phyloP scores from a whole-genome alignment of 345 rosid species.

The Laguncularia racemosa region DNA sequence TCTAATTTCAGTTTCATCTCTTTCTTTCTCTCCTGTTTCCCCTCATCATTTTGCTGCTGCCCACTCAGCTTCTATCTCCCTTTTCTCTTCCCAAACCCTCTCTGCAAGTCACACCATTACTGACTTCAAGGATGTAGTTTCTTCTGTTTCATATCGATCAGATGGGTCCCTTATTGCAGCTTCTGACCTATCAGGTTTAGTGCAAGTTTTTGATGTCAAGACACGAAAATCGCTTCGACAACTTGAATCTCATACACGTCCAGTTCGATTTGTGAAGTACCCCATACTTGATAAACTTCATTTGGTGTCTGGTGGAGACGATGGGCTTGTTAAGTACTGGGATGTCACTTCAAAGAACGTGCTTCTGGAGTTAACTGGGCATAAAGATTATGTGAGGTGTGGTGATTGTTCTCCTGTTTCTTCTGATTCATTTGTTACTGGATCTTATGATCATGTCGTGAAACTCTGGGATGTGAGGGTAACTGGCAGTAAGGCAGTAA shows the following conservation, averaged over 20 bases:
- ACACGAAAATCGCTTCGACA: slow-evolving; percentile 70
- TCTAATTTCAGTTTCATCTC: slow-evolving; percentile 48
- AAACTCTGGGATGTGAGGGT: slow-evolving; percentile 90
- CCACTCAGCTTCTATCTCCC: slow-evolving; percentile 59
- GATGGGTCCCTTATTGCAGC: slow-evolving; percentile 87
- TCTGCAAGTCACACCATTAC: slow-evolving; percentile 37
- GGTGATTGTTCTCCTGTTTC: slow-evolving; percentile 79
- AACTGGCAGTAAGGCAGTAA: slow-evolving; percentile 32
- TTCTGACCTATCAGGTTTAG: slow-evolving; percentile 68
- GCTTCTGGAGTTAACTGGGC: slow-evolving; percentile 56
- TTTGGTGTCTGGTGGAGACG: slow-evolving; percentile 87
- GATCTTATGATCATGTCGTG: slow-evolving; percentile 89
- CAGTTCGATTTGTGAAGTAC: slow-evolving; percentile 74
- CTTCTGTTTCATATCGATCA: slow-evolving; percentile 70
- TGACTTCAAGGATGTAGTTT: slow-evolving; percentile 69
- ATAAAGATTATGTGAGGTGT: slow-evolving; percentile 85
- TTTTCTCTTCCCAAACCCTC: slow-evolving; percentile 46
- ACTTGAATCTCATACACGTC: slow-evolving; percentile 69
- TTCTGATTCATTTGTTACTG: slow-evolving; percentile 60
- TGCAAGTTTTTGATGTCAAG: slow-evolving; percentile 71
- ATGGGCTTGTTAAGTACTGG: slow-evolving; percentile 86
- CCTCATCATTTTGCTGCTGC: slow-evolving; percentile 66
- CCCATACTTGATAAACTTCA: slow-evolving; percentile 79
- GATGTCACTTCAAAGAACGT: slow-evolving; percentile 70
- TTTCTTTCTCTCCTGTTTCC: slow-evolving; percentile 56